These are phyloP conservation scores for Pedinophyceae sp. DNA, from an alignment of 139 green algal species.

Conservation along the genomic window DNA sequence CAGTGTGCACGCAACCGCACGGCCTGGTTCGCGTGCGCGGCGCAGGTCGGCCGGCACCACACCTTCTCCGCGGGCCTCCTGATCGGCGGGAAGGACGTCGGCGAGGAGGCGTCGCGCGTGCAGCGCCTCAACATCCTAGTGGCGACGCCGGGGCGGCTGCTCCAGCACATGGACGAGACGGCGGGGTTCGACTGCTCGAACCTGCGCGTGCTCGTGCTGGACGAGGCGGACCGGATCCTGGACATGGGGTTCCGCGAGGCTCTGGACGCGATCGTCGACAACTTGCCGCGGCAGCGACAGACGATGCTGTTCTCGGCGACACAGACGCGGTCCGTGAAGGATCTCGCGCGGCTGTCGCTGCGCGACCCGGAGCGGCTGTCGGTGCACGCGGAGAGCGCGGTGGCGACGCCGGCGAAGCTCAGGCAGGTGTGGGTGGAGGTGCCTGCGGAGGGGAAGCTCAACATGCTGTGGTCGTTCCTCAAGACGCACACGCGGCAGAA, in stretches of 20 bases:
- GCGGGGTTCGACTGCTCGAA: conserved; percentile 68
- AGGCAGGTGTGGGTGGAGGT: conserved; percentile 56
- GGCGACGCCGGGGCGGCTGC: conserved; percentile 56
- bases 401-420: conserved; percentile 77
- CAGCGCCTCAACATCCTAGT: neutral
- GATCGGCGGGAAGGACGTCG: conserved; percentile 84
- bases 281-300: conserved; percentile 68
- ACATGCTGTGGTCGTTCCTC: conserved; percentile 91
- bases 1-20: too few species aligned
- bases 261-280: conserved; percentile 84
- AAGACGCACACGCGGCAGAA: conserved; percentile 70
- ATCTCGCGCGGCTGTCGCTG: conserved; percentile 32
- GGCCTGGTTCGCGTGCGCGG: too few species aligned
- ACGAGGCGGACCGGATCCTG: conserved; percentile 93
- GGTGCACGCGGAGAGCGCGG: conserved; percentile 68
- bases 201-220: conserved; percentile 81
- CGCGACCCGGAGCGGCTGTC: conserved; percentile 72
- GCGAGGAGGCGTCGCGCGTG: conserved; percentile 51
- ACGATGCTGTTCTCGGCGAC: conserved; percentile 80
- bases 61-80: conserved; percentile 74
- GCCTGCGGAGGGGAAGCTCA: too few species aligned
- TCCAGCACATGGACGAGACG: conserved; percentile 99
- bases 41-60: conserved; percentile 30
- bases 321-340: conserved; percentile 66
- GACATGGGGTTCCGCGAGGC: conserved; percentile 88